Percentiles rank a stretch among this genome's conserved stretches.
Evolutionary conservation across 2,329 filamentous ascomycete species (phyloP).

Genomic region (Immersiporthe knoxdaviesiana): DNA sequence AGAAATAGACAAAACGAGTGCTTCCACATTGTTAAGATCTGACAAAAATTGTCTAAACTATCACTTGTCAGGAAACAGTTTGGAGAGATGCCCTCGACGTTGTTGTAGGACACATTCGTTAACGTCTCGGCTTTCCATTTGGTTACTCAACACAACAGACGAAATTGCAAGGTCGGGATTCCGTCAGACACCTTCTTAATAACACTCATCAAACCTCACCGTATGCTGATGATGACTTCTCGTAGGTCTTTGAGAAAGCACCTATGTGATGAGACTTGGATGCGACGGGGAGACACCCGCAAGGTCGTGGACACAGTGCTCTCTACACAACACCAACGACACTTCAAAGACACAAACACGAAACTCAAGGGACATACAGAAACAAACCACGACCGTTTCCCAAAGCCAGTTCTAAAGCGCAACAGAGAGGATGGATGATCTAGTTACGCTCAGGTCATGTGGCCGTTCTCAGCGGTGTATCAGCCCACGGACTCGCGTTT

Average conservation of each 20-base stretch:
- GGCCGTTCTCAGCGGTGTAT: constrained; percentile 18
- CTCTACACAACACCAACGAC: background rate
- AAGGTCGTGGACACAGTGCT: background rate
- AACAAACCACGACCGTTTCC: background rate
- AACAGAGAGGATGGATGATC: background rate
- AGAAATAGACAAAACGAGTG: background rate
- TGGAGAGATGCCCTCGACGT: background rate
- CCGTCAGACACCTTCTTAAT: background rate
- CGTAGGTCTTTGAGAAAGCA: background rate
- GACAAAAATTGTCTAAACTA: background rate
- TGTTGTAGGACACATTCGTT: background rate
- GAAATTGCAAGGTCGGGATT: background rate
- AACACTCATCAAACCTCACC: background rate
- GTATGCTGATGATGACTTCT: background rate
- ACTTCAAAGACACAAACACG: background rate
- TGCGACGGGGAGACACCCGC: background rate
- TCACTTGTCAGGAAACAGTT: background rate
- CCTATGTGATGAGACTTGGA: background rate
- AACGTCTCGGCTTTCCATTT: background rate
- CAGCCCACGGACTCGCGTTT: constrained; percentile 19
- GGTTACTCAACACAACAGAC: background rate
- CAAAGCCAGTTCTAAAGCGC: background rate
- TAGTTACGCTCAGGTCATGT: background rate
- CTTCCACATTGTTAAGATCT: background rate
- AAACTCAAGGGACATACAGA: background rate